A percentile compares a stretch with the other conserved stretches of the same genome.
Evolutionary conservation across 1,284 basidiomycete genomes (phyloP).

Genomic region (Tilletia walkeri): DNA sequence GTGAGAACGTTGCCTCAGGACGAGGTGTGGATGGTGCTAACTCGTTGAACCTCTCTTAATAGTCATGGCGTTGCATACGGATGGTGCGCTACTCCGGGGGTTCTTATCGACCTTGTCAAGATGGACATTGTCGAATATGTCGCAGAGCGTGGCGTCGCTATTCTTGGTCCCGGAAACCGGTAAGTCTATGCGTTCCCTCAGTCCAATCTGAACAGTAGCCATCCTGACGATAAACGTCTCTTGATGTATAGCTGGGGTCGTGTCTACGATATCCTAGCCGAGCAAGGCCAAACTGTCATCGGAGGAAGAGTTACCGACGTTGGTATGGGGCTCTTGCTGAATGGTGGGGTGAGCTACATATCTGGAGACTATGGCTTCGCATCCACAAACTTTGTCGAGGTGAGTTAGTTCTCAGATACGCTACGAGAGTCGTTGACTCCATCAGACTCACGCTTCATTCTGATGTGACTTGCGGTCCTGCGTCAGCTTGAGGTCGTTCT

Average conservation of each 20-base stretch:
- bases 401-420: background rate
- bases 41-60: background rate
- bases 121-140: background rate
- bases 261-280: background rate
- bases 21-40: too few relatives aligned
- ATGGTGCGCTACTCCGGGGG: background rate
- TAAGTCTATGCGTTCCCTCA: background rate
- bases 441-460: too few relatives aligned
- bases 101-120: constrained; percentile 10
- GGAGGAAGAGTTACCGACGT: background rate
- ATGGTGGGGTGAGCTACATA: constrained; percentile 5
- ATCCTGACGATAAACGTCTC: background rate
- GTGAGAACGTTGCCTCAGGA: background rate
- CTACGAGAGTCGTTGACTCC: background rate
- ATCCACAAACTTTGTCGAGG: constrained; percentile 12
- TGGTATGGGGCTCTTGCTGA: background rate
- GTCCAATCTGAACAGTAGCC: background rate
- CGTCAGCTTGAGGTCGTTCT: constrained; percentile 10
- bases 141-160: background rate
- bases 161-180: background rate
- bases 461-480: background rate
- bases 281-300: background rate
- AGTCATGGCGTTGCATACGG: constrained; percentile 5
- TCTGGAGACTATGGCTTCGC: constrained; percentile 13
- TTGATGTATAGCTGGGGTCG: background rate